Evolutionary conservation across 2,329 filamentous ascomycete species (phyloP).

Genomic region (Cercospora brassicicola): DNA sequence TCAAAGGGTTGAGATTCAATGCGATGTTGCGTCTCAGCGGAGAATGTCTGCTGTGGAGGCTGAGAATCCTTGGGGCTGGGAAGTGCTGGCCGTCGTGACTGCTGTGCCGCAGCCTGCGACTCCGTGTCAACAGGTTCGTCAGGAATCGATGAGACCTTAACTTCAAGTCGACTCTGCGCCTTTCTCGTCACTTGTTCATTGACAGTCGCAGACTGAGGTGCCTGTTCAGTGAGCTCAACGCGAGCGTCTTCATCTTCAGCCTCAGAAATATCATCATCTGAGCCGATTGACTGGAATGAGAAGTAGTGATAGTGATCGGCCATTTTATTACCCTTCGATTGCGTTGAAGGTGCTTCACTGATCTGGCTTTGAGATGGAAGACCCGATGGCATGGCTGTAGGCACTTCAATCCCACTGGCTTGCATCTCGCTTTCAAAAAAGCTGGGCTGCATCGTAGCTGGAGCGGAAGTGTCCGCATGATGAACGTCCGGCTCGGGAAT

Average conservation of each 20-base stretch:
- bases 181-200: neutral
- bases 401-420: neutral
- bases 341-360: slow-evolving; percentile 6
- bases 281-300: slow-evolving; percentile 18
- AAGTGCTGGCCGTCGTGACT: slow-evolving; percentile 12
- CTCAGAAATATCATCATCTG: slow-evolving; percentile 7
- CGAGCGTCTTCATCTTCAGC: neutral
- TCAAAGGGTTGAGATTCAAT: slow-evolving; percentile 13
- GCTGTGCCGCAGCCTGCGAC: slow-evolving; percentile 2
- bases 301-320: slow-evolving; percentile 17
- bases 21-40: slow-evolving; percentile 16
- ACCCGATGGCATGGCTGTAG: neutral
- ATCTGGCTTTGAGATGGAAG: neutral
- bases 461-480: slow-evolving; percentile 6
- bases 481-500: neutral
- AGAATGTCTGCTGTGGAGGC: neutral
- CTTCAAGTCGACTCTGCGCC: neutral
- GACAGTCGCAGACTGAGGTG: neutral
- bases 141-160: slow-evolving; percentile 3
- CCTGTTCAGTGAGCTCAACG: too few relatives aligned
- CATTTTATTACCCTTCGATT: slow-evolving; percentile 5
- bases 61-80: slow-evolving; percentile 27
- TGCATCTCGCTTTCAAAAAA: slow-evolving; percentile 21
- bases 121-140: neutral
- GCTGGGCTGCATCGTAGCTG: neutral